Evolutionary conservation across 352 stramenopile species (phyloP), one percentile per base, ranked within the genome.

Genomic region (Globisporangium paroecandrum): DNA sequence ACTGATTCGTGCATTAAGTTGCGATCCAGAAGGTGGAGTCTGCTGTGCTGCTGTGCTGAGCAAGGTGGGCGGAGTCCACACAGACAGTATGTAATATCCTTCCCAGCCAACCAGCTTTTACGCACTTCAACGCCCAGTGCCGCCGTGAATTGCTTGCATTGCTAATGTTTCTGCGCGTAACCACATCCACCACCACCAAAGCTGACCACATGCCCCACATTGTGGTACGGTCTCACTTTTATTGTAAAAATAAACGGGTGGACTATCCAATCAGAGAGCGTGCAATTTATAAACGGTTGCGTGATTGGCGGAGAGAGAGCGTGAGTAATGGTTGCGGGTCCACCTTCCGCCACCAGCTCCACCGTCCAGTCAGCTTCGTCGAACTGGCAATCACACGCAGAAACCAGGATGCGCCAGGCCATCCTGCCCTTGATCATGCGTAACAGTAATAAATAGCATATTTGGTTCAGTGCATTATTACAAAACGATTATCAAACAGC

Each of bases 381-480:
- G 54, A 59, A 43, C 54, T 59, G 54, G 54, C 54, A 59, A 59
- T 59, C 54, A 34, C 18, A 27, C 18, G 54, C 54, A 59, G 15
- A 59, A 59, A 59, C 29, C 9, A 29, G 27, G 54, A 27, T 22
- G 27, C 15, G 43, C 5, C 18, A n/a, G 15, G 13, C 10, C 15
- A 8, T 49, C 41, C 15, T n/a, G 6, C 15, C 43, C 43, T 49
- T 22, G 5, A 51, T 51, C 6, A 51, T 24, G 43, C 18, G 6
- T 51, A 22, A 3, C 5, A 3, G 9, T 12, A 22, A 12, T 51
- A 56, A 56, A 56, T 1, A 29, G n/a, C 25, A 43, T 20, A 8
- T 25, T 12, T 8, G n/a, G 8, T 36, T 20, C 0, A 18, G 27
- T 8, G 38, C 15, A n/a, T 27, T 8, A 2, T 7, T 0, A 6